phyloP scores from a whole-genome alignment of 164 flowering plant genomes.

The Euptelea pleiosperma region DNA sequence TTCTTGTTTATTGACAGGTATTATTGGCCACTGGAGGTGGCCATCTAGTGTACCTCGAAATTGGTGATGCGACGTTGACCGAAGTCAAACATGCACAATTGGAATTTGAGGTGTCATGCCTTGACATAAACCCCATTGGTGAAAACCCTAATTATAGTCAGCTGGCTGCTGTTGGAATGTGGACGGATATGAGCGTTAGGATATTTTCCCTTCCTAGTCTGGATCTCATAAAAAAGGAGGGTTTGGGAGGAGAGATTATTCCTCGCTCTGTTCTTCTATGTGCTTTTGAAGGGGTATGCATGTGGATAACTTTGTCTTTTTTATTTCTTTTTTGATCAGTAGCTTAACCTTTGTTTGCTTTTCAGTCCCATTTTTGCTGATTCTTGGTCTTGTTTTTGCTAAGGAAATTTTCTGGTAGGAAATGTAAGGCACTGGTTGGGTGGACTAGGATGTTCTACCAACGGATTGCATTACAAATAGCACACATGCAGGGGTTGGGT shows the following conservation, averaged over 20 bases:
- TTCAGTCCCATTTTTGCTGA: neutral
- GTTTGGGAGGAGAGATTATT: constrained; percentile 91
- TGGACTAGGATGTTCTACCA: too few species aligned
- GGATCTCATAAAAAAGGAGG: constrained; percentile 74
- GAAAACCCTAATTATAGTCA: constrained; percentile 70
- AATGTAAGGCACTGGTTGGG: neutral
- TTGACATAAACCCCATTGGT: constrained; percentile 94
- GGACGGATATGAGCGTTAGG: constrained; percentile 93
- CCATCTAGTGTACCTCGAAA: constrained; percentile 77
- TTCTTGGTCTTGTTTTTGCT: neutral
- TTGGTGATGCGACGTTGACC: constrained; percentile 66
- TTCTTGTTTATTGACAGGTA: constrained; percentile 48
- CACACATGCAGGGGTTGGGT: too few species aligned
- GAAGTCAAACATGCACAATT: constrained; percentile 66
- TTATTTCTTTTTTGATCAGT: neutral
- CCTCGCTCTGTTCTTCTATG: constrained; percentile 98
- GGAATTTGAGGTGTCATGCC: constrained; percentile 90
- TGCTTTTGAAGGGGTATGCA: constrained; percentile 93
- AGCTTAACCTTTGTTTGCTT: neutral
- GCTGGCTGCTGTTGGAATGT: constrained; percentile 98
- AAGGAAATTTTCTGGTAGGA: neutral
- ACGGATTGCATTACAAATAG: too few species aligned
- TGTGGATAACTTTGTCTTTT: neutral
- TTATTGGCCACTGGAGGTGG: constrained; percentile 94
- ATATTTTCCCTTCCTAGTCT: constrained; percentile 86